phyloP scores from a whole-genome alignment of 345 rosid genomes.

The Tarenaya hassleriana region DNA sequence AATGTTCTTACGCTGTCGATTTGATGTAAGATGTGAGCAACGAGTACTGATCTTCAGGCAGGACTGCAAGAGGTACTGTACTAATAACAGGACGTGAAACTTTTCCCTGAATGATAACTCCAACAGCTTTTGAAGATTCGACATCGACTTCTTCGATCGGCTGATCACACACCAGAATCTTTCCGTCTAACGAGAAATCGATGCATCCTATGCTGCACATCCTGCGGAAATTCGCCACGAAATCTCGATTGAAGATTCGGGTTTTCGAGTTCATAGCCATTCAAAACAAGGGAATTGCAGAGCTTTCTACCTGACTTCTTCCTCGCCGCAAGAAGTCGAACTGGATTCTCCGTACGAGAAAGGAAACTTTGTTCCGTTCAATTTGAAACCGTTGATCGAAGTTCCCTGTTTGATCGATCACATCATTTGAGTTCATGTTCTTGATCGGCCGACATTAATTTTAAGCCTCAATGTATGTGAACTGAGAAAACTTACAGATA shows the following conservation, averaged over 20 bases:
- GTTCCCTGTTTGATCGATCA: conserved; percentile 25
- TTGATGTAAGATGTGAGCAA: conserved; percentile 24
- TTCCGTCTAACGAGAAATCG: conserved; percentile 17
- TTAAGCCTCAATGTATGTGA: no score
- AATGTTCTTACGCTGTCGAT: conserved; percentile 31
- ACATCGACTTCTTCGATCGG: rapidly evolving
- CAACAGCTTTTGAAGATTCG: conserved; percentile 16
- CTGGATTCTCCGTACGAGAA: conserved; percentile 16
- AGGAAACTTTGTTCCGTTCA: conserved; percentile 26
- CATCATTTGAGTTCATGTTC: no score
- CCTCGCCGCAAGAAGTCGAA: background rate
- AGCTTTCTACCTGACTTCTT: background rate
- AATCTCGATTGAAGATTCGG: background rate
- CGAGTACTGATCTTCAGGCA: background rate
- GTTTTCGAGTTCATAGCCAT: background rate
- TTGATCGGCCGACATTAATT: no score
- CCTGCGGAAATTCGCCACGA: conserved; percentile 16
- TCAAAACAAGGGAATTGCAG: no score
- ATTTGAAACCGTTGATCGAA: conserved; percentile 30
- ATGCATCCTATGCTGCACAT: background rate
- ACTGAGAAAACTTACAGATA: conserved; percentile 29
- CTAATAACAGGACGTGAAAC: background rate
- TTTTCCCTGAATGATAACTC: background rate
- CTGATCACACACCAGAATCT: conserved; percentile 24
- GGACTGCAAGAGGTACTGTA: conserved; percentile 17